Conservation (phyloP, 2,329 filamentous ascomycete species). For the Pseudogymnoascus sp. region DNA sequence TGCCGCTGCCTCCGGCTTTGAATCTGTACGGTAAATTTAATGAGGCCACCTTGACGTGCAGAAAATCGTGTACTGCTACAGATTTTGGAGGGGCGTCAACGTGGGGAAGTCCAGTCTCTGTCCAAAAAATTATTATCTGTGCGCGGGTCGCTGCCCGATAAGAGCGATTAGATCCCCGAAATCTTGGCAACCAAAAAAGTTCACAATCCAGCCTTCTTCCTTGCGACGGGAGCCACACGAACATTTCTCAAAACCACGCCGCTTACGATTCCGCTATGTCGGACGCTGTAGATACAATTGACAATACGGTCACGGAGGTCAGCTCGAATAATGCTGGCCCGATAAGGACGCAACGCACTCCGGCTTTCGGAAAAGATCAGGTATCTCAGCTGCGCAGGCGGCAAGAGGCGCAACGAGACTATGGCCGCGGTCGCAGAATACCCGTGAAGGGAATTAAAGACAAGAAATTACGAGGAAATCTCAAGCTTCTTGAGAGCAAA, state of each 20-base stretch:
- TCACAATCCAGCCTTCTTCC: slow-evolving; percentile 10
- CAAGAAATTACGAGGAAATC: slow-evolving; percentile 79
- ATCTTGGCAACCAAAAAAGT: slow-evolving; percentile 12
- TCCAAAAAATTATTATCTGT: slow-evolving; percentile 12
- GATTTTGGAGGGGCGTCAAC: slow-evolving; percentile 4
- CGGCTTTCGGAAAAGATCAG: slow-evolving; percentile 34
- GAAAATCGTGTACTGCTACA: not conserved
- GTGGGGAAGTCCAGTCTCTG: slow-evolving; percentile 9
- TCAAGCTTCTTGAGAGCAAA: slow-evolving; percentile 73
- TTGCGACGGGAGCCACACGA: not conserved
- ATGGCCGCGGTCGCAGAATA: slow-evolving; percentile 77
- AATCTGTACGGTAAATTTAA: slow-evolving; percentile 67
- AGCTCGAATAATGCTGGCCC: slow-evolving; percentile 47
- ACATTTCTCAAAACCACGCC: slow-evolving; percentile 4
- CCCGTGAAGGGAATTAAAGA: slow-evolving; percentile 69
- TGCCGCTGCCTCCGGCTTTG: slow-evolving; percentile 69
- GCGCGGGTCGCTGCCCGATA: slow-evolving; percentile 10
- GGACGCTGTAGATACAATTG: slow-evolving; percentile 16
- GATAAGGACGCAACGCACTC: slow-evolving; percentile 43
- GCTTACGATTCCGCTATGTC: slow-evolving; percentile 13
- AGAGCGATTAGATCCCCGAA: slow-evolving; percentile 10
- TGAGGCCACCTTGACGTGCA: slow-evolving; percentile 51
- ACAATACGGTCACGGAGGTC: slow-evolving; percentile 12
- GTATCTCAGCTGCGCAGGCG: slow-evolving; percentile 37
- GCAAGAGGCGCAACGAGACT: slow-evolving; percentile 63